Conservation (phyloP, 2,329 filamentous ascomycete genomes). For the Colletotrichum sojae region DNA sequence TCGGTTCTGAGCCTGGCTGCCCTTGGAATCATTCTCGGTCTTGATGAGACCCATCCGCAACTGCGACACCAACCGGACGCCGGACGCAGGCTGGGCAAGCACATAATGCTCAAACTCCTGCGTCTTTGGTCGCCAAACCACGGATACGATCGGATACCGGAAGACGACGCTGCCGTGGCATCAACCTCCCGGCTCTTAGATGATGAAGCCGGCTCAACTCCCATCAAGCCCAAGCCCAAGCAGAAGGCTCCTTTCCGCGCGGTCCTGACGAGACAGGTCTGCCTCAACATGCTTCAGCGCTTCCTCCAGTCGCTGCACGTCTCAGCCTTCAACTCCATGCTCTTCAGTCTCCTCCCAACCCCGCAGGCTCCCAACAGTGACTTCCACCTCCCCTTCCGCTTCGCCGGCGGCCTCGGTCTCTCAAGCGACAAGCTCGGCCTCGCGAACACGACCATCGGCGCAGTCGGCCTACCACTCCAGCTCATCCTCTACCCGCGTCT, state of each 20-base stretch:
- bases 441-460: slow-evolving; percentile 45
- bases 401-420: slow-evolving; percentile 45
- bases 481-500: slow-evolving; percentile 44
- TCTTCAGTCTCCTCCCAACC: slow-evolving; percentile 44
- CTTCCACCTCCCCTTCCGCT: slow-evolving; percentile 40
- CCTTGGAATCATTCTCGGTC: slow-evolving; percentile 42
- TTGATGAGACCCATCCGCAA: slow-evolving; percentile 42
- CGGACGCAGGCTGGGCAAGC: slow-evolving; percentile 4
- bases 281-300: slow-evolving; percentile 37
- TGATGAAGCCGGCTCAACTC: not conserved
- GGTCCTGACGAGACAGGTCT: slow-evolving; percentile 42
- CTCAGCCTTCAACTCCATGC: slow-evolving; percentile 44
- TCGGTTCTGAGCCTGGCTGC: slow-evolving; percentile 38
- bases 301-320: slow-evolving; percentile 37
- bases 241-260: slow-evolving; percentile 22
- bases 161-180: not conserved
- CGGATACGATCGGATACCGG: not conserved
- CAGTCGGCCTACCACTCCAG: slow-evolving; percentile 45
- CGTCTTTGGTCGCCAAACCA: not conserved
- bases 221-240: not conserved
- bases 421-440: slow-evolving; percentile 44
- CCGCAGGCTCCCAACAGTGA: slow-evolving; percentile 22
- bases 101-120: not conserved
- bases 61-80: not conserved
- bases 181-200: not conserved